Evolutionary conservation across 2,329 filamentous ascomycete genomes (phyloP).

Genomic region (Bipolaris bicolor): DNA sequence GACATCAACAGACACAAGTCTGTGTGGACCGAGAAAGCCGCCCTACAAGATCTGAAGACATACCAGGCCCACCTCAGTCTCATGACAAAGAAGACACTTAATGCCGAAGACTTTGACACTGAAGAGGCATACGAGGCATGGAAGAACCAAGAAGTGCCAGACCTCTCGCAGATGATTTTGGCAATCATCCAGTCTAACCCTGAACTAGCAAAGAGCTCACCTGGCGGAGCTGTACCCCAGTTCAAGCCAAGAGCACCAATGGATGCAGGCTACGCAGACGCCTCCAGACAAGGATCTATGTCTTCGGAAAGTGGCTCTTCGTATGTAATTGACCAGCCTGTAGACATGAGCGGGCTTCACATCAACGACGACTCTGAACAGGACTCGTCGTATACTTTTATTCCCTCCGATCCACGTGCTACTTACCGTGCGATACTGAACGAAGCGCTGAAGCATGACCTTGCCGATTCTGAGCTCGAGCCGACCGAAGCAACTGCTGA

Average conservation of each 20-base stretch:
- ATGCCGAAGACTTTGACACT: slow-evolving; percentile 84
- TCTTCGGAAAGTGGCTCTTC: slow-evolving; percentile 54
- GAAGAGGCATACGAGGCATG: slow-evolving; percentile 88
- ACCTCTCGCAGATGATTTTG: slow-evolving; percentile 91
- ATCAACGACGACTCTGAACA: slow-evolving; percentile 60
- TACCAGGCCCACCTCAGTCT: slow-evolving; percentile 90
- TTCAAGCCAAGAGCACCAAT: slow-evolving; percentile 54
- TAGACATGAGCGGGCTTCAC: slow-evolving; percentile 70
- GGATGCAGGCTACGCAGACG: slow-evolving; percentile 54
- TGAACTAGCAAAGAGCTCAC: slow-evolving; percentile 78
- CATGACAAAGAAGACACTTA: slow-evolving; percentile 76
- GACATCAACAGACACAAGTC: slow-evolving; percentile 84
- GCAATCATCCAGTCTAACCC: slow-evolving; percentile 87
- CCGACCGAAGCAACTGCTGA: slow-evolving; percentile 57
- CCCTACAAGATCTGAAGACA: slow-evolving; percentile 86
- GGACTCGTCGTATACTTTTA: slow-evolving; percentile 84
- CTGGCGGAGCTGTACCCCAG: slow-evolving; percentile 64
- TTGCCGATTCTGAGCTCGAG: slow-evolving; percentile 61
- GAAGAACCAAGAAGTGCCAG: slow-evolving; percentile 87
- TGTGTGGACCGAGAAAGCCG: slow-evolving; percentile 89
- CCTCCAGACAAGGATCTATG: slow-evolving; percentile 55
- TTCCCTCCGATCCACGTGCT: slow-evolving; percentile 80
- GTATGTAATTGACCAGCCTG: slow-evolving; percentile 69
- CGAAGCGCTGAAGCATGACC: slow-evolving; percentile 71
- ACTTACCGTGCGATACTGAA: slow-evolving; percentile 84